Conservation (phyloP, 305 asterid species). For the Fraxinus nigra region DNA sequence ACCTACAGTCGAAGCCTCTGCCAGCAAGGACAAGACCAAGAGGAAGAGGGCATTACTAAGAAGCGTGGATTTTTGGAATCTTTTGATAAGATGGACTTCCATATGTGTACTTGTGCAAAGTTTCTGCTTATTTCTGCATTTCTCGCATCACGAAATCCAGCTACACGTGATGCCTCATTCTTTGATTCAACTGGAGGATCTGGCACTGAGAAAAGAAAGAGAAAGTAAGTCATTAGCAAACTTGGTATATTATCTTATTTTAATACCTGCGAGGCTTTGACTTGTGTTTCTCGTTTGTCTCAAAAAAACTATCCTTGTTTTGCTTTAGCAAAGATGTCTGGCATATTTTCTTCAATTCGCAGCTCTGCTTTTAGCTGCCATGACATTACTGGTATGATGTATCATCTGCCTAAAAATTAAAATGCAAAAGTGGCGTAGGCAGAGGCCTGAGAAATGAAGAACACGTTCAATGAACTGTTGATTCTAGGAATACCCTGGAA, state of each 20-base stretch:
- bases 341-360: not conserved
- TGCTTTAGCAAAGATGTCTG: not conserved
- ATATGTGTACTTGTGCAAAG: conserved; percentile 80
- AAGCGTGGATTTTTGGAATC: conserved; percentile 43
- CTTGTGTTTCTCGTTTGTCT: not conserved
- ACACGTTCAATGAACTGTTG: no score
- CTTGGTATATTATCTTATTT: conserved; percentile 1
- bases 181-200: conserved; percentile 92
- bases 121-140: conserved; percentile 88
- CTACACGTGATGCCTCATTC: conserved; percentile 90
- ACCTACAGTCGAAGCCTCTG: conserved; percentile 34
- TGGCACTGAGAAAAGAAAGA: conserved; percentile 61
- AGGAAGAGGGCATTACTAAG: conserved; percentile 29
- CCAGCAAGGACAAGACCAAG: conserved; percentile 37
- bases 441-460: no score
- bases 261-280: conserved; percentile 10
- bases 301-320: not conserved
- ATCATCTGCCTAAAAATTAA: no score
- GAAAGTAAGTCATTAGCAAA: conserved; percentile 60
- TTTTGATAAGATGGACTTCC: conserved; percentile 56
- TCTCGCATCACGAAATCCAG: conserved; percentile 94
- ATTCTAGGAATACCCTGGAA: no score
- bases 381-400: not conserved
- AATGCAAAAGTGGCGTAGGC: no score
- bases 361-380: not conserved